These are phyloP conservation scores for Euphrasia arctica DNA, from an alignment of 305 asterid species.

Conservation along the genomic window DNA sequence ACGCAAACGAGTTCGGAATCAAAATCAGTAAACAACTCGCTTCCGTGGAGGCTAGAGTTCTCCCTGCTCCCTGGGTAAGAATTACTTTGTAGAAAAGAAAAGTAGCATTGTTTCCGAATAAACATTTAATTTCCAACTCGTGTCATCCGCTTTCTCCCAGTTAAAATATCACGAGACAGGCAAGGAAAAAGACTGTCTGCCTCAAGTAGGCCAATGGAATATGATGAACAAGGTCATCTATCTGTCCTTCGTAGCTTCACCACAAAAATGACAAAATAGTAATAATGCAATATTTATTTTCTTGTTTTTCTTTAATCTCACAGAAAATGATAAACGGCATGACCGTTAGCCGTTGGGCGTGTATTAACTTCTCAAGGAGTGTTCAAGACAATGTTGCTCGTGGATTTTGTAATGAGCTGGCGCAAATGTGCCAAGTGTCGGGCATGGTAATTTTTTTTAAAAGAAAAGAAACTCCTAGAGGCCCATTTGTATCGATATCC, in stretches of 20 bases:
- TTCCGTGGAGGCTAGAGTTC: conserved; percentile 89
- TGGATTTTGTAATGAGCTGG: conserved; percentile 88
- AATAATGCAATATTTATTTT: neutral
- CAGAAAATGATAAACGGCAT: conserved; percentile 99
- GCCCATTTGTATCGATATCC: neutral
- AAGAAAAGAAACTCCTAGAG: neutral
- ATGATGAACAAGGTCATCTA: conserved; percentile 91
- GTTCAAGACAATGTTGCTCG: conserved; percentile 97
- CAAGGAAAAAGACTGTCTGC: conserved; percentile 92
- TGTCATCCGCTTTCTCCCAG: conserved; percentile 32
- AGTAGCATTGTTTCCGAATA: neutral
- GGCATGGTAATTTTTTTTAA: conserved; percentile 65
- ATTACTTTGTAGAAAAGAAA: neutral
- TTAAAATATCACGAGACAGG: conserved; percentile 92
- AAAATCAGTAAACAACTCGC: conserved; percentile 78
- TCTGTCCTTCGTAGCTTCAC: neutral
- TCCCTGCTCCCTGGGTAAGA: conserved; percentile 99
- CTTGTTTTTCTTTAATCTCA: conserved; percentile 20
- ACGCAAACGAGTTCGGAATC: conserved; percentile 94
- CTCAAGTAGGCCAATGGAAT: conserved; percentile 99
- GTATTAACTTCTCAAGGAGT: conserved; percentile 91
- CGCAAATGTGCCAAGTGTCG: conserved; percentile 97
- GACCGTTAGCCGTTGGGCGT: conserved; percentile 96
- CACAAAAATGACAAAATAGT: neutral
- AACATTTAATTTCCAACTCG: neutral